Evolutionary conservation across 129 eudicot species (phyloP).

Genomic region (Tagetes erecta): DNA sequence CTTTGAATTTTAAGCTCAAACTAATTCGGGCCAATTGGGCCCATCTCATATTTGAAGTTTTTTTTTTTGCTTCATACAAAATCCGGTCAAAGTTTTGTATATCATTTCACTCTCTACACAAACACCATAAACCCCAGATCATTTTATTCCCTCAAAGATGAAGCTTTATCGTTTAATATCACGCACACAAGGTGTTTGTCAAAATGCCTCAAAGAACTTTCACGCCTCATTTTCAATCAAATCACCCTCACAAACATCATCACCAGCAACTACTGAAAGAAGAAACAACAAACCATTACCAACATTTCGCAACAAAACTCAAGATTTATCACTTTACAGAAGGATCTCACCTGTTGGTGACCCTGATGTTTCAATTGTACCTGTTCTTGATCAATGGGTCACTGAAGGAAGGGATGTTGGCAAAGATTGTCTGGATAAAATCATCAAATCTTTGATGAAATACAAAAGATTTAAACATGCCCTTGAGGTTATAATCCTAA

Average conservation of each 20-base stretch:
- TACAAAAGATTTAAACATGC: slow-evolving; percentile 60
- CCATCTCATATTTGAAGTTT: not conserved
- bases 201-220: slow-evolving; percentile 33
- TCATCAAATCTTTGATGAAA: slow-evolving; percentile 32
- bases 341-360: slow-evolving; percentile 59
- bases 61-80: too few relatives aligned
- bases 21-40: not conserved
- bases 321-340: slow-evolving; percentile 37
- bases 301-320: not conserved
- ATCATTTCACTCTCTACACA: not conserved
- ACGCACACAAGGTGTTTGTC: slow-evolving; percentile 32
- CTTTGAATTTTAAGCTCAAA: too few relatives aligned
- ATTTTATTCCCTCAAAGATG: slow-evolving; percentile 6
- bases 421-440: slow-evolving; percentile 25
- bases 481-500: slow-evolving; percentile 48
- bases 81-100: not conserved
- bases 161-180: slow-evolving; percentile 14
- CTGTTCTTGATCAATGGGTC: slow-evolving; percentile 66
- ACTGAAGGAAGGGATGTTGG: slow-evolving; percentile 41
- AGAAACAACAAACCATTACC: slow-evolving; percentile 9
- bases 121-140: not conserved
- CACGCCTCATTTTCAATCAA: slow-evolving; percentile 21
- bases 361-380: slow-evolving; percentile 44
- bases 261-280: slow-evolving; percentile 4
- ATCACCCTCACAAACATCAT: slow-evolving; percentile 16